Evolutionary conservation across 2,329 filamentous ascomycete species (phyloP).

Genomic region (Orbilia quercus): DNA sequence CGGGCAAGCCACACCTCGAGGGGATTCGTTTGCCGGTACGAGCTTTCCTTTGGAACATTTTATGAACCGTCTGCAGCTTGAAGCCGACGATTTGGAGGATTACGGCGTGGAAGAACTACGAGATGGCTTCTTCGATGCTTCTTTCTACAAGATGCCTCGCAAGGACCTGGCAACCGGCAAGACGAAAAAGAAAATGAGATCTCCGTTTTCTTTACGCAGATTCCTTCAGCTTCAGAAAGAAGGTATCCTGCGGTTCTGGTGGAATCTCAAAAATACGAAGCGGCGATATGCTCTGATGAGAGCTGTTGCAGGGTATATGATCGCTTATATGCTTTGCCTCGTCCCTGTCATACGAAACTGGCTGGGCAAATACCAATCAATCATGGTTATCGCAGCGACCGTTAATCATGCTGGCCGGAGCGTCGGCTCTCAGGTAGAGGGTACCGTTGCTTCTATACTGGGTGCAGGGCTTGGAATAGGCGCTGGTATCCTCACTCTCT

Average conservation of each 20-base stretch:
- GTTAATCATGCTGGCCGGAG: constrained; percentile 71
- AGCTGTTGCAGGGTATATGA: constrained; percentile 67
- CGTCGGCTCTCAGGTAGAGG: constrained; percentile 71
- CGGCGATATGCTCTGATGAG: constrained; percentile 38
- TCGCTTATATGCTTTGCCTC: constrained; percentile 70
- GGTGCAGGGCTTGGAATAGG: constrained; percentile 69
- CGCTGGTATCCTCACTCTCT: constrained; percentile 69
- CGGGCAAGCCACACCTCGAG: constrained; percentile 42
- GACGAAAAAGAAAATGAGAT: constrained; percentile 42
- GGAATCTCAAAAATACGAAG: constrained; percentile 25
- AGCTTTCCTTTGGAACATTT: constrained; percentile 52
- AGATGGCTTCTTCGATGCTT: constrained; percentile 65
- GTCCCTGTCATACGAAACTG: constrained; percentile 66
- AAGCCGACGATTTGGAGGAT: constrained; percentile 61
- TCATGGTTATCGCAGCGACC: constrained; percentile 70
- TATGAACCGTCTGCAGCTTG: constrained; percentile 59
- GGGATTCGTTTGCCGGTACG: constrained; percentile 12
- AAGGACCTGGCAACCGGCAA: constrained; percentile 49
- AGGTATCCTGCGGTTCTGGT: constrained; percentile 40
- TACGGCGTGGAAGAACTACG: constrained; percentile 65
- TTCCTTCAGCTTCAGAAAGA: constrained; percentile 45
- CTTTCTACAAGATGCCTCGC: constrained; percentile 62
- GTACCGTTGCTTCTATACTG: constrained; percentile 67
- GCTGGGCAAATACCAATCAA: constrained; percentile 69
- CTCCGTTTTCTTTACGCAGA: constrained; percentile 42